Evolutionary conservation across 441 rosid species (phyloP).

Genomic region (Mallotus japonicus): DNA sequence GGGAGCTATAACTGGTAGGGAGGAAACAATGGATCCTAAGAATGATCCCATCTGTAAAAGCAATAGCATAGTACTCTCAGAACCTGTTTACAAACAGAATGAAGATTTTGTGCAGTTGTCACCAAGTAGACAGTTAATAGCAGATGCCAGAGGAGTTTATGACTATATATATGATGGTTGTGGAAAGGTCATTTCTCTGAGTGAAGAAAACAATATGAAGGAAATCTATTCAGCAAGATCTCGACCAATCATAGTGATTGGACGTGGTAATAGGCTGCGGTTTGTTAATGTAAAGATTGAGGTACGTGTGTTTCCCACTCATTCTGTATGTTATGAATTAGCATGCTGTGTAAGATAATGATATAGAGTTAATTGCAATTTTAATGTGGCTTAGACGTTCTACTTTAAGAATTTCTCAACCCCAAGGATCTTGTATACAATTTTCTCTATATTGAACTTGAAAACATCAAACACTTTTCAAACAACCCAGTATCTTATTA

Average conservation of each 20-base stretch:
- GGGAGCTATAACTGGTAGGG: slow-evolving; percentile 91
- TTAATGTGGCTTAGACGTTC: background rate
- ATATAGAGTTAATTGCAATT: background rate
- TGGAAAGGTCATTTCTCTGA: slow-evolving; percentile 71
- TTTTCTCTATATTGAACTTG: background rate
- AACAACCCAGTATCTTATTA: background rate
- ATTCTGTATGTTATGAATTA: slow-evolving; percentile 14
- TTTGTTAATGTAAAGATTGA: slow-evolving; percentile 85
- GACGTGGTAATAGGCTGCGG: slow-evolving; percentile 90
- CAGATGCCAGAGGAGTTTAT: slow-evolving; percentile 77
- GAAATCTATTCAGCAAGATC: slow-evolving; percentile 44
- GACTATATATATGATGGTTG: slow-evolving; percentile 92
- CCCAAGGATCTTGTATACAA: background rate
- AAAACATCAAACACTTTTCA: background rate
- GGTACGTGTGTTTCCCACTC: slow-evolving; percentile 47
- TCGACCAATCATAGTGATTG: slow-evolving; percentile 80
- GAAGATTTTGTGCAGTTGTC: slow-evolving; percentile 89
- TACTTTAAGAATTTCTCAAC: background rate
- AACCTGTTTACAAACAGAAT: slow-evolving; percentile 63
- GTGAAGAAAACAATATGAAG: slow-evolving; percentile 54
- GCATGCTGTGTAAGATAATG: too few relatives aligned
- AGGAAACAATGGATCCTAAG: slow-evolving; percentile 86
- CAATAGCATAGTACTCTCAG: slow-evolving; percentile 66
- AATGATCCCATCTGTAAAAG: slow-evolving; percentile 85
- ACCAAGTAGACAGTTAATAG: slow-evolving; percentile 76